Base-by-base conservation (phyloP, 106 monocot genomes). In the Acorus gramineus region DNA sequence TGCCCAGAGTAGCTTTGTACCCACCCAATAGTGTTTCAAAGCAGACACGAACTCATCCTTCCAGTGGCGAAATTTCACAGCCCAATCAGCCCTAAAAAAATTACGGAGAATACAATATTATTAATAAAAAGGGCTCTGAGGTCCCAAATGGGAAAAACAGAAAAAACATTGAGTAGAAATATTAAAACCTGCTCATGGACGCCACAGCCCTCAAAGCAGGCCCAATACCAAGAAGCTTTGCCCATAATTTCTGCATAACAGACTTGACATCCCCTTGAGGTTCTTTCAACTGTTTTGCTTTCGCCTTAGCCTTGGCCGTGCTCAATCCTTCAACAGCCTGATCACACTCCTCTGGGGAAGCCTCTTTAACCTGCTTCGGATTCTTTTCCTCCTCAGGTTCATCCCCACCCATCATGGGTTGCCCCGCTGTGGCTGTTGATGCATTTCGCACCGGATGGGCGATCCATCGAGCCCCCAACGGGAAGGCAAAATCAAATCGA, bases 301-400 rank as follows among this genome's bases (percentile, higher is more conserved):
- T 96, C 2, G 87, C 91, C 74, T 96, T 91, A 4, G 87, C 91
- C 73, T 88, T 96, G 55, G 90, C 87, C 51, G 76, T 85, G 69
- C 82, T 96, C 57, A 96, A 67, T 46, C 85, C 96, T 80, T 96
- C 96, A 12, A 96, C 96, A 5, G 96, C 96, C 76, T 87, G 85
- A 84, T 96, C 96, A 69, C 96, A 96, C 57, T 96, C 96, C 79
- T 96, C 91, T n/a, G 96, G 85, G 6, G 91, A 96, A 52, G 91
- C 79, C 63, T 91, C 91, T 68, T 88, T 96, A 13, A 57, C 67
- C 67, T 68, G 69, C 65, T 91, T 90, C 53, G 70, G 74, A 4
- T 52, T 65, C 54, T 73, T 65, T 44, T 78, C 80, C 44, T 79
- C 81, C 56, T 67, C 63, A 47, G 66, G 68, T 46, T 84, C 71